Evolutionary conservation across 148 eudicot genomes (phyloP).

Genomic region (Agrostemma githago): DNA sequence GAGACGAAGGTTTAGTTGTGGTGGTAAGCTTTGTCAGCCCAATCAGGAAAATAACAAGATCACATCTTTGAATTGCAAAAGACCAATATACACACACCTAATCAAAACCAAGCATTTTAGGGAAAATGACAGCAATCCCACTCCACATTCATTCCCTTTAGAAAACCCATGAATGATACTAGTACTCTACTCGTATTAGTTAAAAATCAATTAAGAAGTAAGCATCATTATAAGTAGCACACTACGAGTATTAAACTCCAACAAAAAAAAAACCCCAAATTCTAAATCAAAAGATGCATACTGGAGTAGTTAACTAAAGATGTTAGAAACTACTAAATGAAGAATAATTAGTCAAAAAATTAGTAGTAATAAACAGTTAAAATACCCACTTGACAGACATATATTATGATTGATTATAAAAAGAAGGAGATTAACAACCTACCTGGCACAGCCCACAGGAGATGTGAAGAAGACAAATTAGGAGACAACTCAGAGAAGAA

Average conservation of each 20-base stretch:
- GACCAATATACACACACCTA: neutral
- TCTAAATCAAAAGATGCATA: neutral
- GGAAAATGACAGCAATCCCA: neutral
- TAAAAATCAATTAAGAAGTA: neutral
- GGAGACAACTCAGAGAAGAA: too few relatives aligned
- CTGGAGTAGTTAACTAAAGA: neutral
- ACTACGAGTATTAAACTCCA: neutral
- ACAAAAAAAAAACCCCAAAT: constrained; percentile 7
- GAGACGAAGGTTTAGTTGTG: too few relatives aligned
- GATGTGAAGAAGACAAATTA: neutral
- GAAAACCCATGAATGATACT: neutral
- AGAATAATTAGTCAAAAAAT: neutral
- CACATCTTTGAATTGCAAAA: neutral
- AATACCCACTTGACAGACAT: neutral
- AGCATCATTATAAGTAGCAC: neutral
- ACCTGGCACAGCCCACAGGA: too few relatives aligned
- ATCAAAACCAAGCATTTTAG: neutral
- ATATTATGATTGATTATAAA: too few relatives aligned
- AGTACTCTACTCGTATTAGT: too few relatives aligned
- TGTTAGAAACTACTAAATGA: neutral
- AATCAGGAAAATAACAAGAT: neutral
- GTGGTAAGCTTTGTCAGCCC: too few relatives aligned
- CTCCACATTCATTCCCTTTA: neutral
- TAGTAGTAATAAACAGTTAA: neutral
- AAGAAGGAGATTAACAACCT: too few relatives aligned